Conservation (phyloP, 768 basidiomycete genomes). For the Brasilioporus rufonigricans region DNA sequence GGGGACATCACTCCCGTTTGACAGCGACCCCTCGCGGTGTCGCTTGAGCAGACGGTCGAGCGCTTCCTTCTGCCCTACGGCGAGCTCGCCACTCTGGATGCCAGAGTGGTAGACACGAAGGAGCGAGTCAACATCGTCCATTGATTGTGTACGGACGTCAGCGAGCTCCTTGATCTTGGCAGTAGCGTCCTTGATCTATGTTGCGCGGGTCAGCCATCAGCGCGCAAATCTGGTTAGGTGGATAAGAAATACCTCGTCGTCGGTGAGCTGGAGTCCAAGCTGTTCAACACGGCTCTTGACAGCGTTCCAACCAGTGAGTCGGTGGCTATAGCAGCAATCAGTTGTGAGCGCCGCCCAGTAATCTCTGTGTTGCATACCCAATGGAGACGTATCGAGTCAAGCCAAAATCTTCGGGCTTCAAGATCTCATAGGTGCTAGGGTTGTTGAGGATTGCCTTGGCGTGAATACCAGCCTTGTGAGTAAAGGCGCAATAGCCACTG, state of each 20-base stretch:
- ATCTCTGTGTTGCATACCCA: constrained; percentile 47
- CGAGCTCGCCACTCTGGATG: constrained; percentile 88
- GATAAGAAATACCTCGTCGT: constrained; percentile 64
- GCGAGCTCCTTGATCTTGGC: constrained; percentile 99
- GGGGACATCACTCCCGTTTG: not conserved
- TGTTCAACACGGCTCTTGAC: constrained; percentile 99
- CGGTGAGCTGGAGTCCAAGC: constrained; percentile 82
- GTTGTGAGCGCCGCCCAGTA: not conserved
- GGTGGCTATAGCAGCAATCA: constrained; percentile 54
- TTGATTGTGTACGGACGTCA: constrained; percentile 95
- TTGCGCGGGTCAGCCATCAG: constrained; percentile 1
- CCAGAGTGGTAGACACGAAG: constrained; percentile 95
- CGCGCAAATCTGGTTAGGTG: not conserved
- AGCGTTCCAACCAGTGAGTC: constrained; percentile 98
- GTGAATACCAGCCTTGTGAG: constrained; percentile 99
- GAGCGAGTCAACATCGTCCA: constrained; percentile 98
- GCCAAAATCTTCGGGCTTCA: constrained; percentile 99
- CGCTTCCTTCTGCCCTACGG: constrained; percentile 90
- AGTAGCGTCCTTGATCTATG: constrained; percentile 93
- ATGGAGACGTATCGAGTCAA: constrained; percentile 97
- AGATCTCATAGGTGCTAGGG: constrained; percentile 98
- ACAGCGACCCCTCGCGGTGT: constrained; percentile 50
- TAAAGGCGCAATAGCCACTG: constrained; percentile 99
- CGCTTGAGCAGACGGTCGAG: constrained; percentile 82
- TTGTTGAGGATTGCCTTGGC: constrained; percentile 99